A percentile compares a stretch with the other conserved stretches of the same genome.
phyloP scores from a whole-genome alignment of 1,139 yeast genomes.

The Kodamaea fungicola region DNA sequence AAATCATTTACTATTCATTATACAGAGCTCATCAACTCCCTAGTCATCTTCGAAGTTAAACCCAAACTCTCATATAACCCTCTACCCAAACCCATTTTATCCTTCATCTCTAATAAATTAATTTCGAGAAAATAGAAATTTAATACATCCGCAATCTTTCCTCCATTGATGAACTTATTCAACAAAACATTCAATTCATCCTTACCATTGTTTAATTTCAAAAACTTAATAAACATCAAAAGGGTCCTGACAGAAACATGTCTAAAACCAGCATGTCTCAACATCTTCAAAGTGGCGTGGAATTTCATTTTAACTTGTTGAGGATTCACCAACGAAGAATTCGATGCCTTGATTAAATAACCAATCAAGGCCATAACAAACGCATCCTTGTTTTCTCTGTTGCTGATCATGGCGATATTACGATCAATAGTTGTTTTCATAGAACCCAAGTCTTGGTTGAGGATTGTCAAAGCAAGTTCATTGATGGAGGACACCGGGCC shows the following conservation, averaged over 20 bases:
- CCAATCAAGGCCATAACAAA: slow-evolving; percentile 17
- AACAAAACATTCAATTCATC: slow-evolving; percentile 27
- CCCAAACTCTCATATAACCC: background rate
- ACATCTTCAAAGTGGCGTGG: slow-evolving; percentile 18
- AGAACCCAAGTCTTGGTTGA: slow-evolving; percentile 2
- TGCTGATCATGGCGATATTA: slow-evolving; percentile 7
- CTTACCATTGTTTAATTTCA: slow-evolving; percentile 22
- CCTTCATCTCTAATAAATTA: slow-evolving; percentile 13
- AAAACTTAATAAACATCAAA: slow-evolving; percentile 22
- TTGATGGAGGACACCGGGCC: slow-evolving; percentile 2
- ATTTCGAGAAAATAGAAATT: slow-evolving; percentile 32
- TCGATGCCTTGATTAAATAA: slow-evolving; percentile 13
- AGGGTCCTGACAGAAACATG: slow-evolving; percentile 24
- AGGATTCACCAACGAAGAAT: background rate
- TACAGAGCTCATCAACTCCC: too few species aligned
- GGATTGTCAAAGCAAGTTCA: slow-evolving; percentile 9
- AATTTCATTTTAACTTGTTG: slow-evolving; percentile 9
- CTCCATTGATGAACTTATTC: slow-evolving; percentile 22
- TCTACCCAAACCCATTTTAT: slow-evolving; percentile 10
- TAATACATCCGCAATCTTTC: slow-evolving; percentile 17
- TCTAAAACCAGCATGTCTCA: slow-evolving; percentile 18
- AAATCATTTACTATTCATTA: too few species aligned
- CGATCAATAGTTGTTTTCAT: slow-evolving; percentile 1
- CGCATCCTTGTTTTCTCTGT: slow-evolving; percentile 8
- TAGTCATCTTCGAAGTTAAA: too few species aligned